Evolutionary conservation across 2,329 filamentous ascomycete genomes (phyloP).

Genomic region (Penicillium janthinellum): DNA sequence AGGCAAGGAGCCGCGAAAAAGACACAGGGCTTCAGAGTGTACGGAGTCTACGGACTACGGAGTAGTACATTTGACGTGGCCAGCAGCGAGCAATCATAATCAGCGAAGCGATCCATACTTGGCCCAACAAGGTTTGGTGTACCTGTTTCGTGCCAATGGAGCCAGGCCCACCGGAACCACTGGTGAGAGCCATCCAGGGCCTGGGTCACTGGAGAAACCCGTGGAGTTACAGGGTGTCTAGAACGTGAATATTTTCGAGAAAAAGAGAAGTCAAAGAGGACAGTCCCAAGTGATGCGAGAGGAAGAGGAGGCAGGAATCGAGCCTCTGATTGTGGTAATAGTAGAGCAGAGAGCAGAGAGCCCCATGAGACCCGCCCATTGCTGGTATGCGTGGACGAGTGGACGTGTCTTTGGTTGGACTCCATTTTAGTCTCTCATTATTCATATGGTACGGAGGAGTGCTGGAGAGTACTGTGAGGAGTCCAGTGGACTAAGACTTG

Average conservation of each 20-base stretch:
- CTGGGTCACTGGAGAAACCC: conserved; percentile 4
- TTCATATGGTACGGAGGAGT: too few relatives aligned
- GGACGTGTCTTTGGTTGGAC: neutral
- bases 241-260: neutral
- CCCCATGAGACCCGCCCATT: conserved; percentile 1
- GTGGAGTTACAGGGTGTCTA: neutral
- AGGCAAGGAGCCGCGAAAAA: conserved; percentile 2
- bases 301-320: neutral
- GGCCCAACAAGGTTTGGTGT: conserved; percentile 2
- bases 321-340: neutral
- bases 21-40: neutral
- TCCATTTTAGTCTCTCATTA: too few relatives aligned
- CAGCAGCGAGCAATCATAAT: neutral
- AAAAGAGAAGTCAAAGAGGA: neutral
- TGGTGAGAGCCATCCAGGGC: neutral
- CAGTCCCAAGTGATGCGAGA: neutral
- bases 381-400: neutral
- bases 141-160: conserved; percentile 5
- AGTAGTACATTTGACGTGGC: neutral
- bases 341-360: neutral
- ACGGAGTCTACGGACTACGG: too few relatives aligned
- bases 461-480: neutral
- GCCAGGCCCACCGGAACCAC: conserved; percentile 11
- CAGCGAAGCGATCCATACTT: neutral
- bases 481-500: neutral